A percentile compares a stretch with the other conserved stretches of the same genome.
These are phyloP conservation scores for Gossypium schwendimanii DNA, from an alignment of 441 rosid species.

Conservation along the genomic window DNA sequence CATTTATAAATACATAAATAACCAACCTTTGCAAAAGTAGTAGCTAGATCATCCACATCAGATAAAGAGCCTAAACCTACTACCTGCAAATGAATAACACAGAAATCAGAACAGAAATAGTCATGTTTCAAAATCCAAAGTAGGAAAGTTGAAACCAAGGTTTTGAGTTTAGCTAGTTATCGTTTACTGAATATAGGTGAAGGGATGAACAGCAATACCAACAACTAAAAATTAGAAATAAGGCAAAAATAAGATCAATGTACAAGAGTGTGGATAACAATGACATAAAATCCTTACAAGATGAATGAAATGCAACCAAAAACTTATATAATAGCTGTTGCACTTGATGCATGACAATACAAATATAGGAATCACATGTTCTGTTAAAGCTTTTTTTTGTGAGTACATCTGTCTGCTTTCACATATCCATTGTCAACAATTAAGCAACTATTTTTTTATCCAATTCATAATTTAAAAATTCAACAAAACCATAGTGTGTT, in stretches of 20 bases:
- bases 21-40: constrained; percentile 73
- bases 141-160: background rate
- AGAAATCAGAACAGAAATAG: background rate
- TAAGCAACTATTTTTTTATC: background rate
- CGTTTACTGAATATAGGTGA: background rate
- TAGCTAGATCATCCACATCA: constrained; percentile 62
- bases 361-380: background rate
- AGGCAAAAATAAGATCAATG: background rate
- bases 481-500: background rate
- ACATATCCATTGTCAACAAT: background rate
- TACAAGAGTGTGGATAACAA: background rate
- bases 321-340: background rate
- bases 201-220: background rate
- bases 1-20: background rate
- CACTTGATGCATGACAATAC: background rate
- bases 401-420: background rate
- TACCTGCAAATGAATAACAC: constrained; percentile 33
- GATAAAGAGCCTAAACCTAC: constrained; percentile 45
- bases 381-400: background rate
- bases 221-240: background rate
- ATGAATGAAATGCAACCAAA: background rate
- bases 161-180: background rate
- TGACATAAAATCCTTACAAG: background rate
- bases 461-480: background rate
- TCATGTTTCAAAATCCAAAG: background rate